These are phyloP conservation scores for Omphalotus olearius DNA, from an alignment of 1,284 basidiomycete species.

Conservation along the genomic window DNA sequence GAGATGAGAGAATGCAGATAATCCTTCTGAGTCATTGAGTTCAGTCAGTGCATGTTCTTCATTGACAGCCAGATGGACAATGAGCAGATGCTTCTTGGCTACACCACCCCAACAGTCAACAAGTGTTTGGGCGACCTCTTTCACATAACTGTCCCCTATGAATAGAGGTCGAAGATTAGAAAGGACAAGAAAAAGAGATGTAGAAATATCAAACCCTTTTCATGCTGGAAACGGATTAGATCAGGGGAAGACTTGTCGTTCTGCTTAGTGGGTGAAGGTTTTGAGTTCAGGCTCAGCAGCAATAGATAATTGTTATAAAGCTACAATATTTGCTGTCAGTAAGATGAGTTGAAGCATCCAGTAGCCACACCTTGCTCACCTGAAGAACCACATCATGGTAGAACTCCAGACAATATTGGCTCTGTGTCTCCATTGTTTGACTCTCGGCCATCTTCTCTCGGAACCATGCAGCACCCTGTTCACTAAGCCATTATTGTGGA, in stretches of 20 bases:
- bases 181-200: too few relatives aligned
- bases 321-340: too few relatives aligned
- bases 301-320: too few relatives aligned
- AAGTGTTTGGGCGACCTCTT: not conserved
- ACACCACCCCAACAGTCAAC: not conserved
- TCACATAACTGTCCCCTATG: not conserved
- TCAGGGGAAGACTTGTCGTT: too few relatives aligned
- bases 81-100: not conserved
- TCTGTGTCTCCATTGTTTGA: not conserved
- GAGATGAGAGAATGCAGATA: not conserved
- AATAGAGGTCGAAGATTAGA: too few relatives aligned
- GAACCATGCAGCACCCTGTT: constrained; percentile 1
- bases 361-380: not conserved
- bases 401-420: not conserved
- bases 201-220: too few relatives aligned
- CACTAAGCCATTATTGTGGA: not conserved
- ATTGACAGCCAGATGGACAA: not conserved
- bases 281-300: too few relatives aligned
- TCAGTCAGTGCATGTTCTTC: not conserved
- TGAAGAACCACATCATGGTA: not conserved
- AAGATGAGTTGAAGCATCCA: too few relatives aligned
- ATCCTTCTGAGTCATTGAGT: not conserved
- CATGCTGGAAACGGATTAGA: too few relatives aligned
- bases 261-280: too few relatives aligned
- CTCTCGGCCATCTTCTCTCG: constrained; percentile 2